Base-by-base conservation (phyloP, 192 early-diverging fungal species). In the Pilaira anomala region DNA sequence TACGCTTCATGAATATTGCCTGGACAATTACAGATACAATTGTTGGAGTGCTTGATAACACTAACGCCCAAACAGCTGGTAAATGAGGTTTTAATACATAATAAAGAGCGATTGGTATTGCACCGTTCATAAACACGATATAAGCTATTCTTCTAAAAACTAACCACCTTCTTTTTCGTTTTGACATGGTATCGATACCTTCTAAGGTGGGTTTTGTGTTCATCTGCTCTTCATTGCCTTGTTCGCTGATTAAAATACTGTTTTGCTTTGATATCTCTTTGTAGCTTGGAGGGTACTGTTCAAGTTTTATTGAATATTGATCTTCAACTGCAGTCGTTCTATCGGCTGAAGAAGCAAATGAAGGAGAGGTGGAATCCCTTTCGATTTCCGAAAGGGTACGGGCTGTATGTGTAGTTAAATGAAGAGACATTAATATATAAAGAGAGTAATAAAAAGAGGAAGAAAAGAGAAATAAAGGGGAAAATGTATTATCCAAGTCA, bases 21-120 rank as follows among this genome's bases (percentile, higher is more conserved):
- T 72, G 69, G 14, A 54, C 58, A 66, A 76, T 48, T 19, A 70
- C 66, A 39, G 60, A 68, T 19, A 76, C 49, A 50, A 73, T 59
- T n/a, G 75, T 65, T n/a, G 78, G 78, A 29, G 72, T 65, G 59
- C 65, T 72, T 18, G 78, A 79, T 44, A 76, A 61, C 16, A 76
- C 50, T 33, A 79, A 59, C 11, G 78, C 78, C 58, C 66, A 73
- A 18, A 79, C 46, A 52, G 65, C 14, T 21, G 66, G 48, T n/a
- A 79, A 72, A 63, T 74, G 62, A 6, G 46, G 54, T 39, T 72
- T 74, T n/a, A 79, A 63, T 13, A 65, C 59, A 63, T 64, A 78
- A 50, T 69, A 78, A 11, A 67, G 41, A 9, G 41, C 71, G 51
- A 73, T 73, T 0, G 71, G 71, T 12, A 73, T 19, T 12, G 60